phyloP scores from a whole-genome alignment of 805 yeast genomes.

The Kluyveromyces wickerhamii region DNA sequence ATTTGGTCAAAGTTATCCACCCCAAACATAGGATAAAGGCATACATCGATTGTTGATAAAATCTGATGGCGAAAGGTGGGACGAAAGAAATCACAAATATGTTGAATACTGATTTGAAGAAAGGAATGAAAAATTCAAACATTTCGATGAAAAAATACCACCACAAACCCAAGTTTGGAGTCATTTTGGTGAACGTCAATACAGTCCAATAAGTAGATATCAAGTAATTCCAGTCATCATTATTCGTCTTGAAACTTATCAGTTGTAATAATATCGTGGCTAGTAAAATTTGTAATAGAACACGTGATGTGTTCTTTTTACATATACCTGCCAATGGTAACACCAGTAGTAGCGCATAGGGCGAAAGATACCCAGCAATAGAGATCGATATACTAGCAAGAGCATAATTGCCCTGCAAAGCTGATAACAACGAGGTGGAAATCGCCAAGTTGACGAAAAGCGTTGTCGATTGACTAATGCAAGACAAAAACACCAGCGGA shows the following conservation, averaged over 20 bases:
- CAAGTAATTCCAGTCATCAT: constrained; percentile 39
- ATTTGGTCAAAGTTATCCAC: constrained; percentile 56
- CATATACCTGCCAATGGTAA: constrained; percentile 43
- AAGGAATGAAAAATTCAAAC: constrained; percentile 80
- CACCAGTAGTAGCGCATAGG: constrained; percentile 52
- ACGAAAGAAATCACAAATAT: constrained; percentile 58
- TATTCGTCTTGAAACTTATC: constrained; percentile 35
- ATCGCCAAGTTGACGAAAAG: constrained; percentile 54
- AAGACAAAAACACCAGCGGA: constrained; percentile 67
- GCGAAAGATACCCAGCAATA: constrained; percentile 54
- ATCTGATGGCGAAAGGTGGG: constrained; percentile 67
- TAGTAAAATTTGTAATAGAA: constrained; percentile 2
- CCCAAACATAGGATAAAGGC: constrained; percentile 44
- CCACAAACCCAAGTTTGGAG: constrained; percentile 94
- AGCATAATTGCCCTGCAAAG: constrained; percentile 34
- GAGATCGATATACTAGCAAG: constrained; percentile 49
- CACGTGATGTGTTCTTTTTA: constrained; percentile 5
- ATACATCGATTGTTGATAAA: constrained; percentile 50
- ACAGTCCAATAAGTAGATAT: constrained; percentile 48
- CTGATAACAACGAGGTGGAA: constrained; percentile 38
- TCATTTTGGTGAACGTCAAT: constrained; percentile 56
- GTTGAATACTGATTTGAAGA: constrained; percentile 79
- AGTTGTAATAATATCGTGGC: constrained; percentile 23
- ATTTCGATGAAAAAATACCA: constrained; percentile 97
- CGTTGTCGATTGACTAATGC: constrained; percentile 60